Base-by-base conservation (phyloP, 140 eudicot species). In the Oenanthe javanica region DNA sequence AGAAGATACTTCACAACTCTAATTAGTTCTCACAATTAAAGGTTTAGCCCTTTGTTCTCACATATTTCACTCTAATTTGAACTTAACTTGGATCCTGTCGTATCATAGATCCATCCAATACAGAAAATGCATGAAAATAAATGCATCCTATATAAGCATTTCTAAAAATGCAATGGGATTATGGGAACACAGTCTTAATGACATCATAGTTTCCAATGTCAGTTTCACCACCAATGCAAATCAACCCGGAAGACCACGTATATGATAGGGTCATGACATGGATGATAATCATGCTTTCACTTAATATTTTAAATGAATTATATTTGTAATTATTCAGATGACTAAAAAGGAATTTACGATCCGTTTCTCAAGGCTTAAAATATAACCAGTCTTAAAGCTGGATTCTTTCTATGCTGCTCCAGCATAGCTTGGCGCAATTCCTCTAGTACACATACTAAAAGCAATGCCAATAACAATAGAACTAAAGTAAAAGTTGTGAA, bases 401-500 rank as follows among this genome's bases (percentile, higher is more conserved):
- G 63, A 10, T 1, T 9, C 12, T 15, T 52, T 52, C 4, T 52
- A 52, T 0, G 59, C 59, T 16, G 59, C 59, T 52, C 14, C 21
- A 52, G 2, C 1, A 4, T 10, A 16, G n/a, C 59, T 52, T 52
- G 16, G 7, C 14, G 59, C 21, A 52, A 52, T 18, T 14, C 16
- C 16, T 52, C 19, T 52, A 52, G 21, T 16, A 15, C 59, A 15
- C 42, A 64, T 9, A 64, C 40, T 2, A 27, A 23, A 64, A 27
- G 43, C 45, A 67, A 67, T 67, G 73, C 19, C 19, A 27, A 67
- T 31, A 27, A 31, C 45, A 67, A 31, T 25, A 67, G 9, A 67
- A 67, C 73, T 25, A 10, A 67, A 11, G 9, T 27, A 31, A 42
- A 64, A 10, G 73, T 67, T 67, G 45, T 12, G 8, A 27, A 93